Percentiles rank a stretch among this genome's conserved stretches.
Conservation (phyloP, 192 early-diverging fungal species). For the Mycoemilia scoparia region DNA sequence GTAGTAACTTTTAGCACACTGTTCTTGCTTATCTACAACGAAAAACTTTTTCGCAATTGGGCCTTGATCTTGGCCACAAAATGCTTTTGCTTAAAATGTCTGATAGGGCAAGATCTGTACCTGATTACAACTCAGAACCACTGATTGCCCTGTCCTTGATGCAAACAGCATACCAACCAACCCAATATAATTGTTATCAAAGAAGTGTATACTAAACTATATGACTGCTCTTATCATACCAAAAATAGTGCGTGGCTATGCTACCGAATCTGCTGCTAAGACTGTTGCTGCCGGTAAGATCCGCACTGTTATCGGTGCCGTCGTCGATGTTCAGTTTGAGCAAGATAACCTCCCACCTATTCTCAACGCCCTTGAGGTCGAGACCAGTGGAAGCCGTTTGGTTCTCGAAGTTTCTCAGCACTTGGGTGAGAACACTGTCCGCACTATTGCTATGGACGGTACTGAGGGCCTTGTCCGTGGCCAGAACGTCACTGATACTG, state of each 20-base stretch:
- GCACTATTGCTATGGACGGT: constrained; percentile 99
- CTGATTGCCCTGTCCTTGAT: no score
- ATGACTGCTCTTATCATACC: not conserved
- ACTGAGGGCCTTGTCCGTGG: constrained; percentile 95
- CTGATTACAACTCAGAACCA: no score
- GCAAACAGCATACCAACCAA: no score
- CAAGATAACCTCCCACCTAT: constrained; percentile 78
- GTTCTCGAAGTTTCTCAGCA: constrained; percentile 94
- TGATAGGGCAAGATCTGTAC: no score
- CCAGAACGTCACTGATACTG: constrained; percentile 85
- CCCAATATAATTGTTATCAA: no score
- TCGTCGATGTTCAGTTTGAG: constrained; percentile 95
- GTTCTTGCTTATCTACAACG: no score
- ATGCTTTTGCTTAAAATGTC: no score
- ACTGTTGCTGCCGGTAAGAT: constrained; percentile 50
- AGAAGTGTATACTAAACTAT: no score
- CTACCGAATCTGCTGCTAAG: constrained; percentile 31
- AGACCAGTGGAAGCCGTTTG: constrained; percentile 59
- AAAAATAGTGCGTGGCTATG: constrained; percentile 35
- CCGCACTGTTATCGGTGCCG: constrained; percentile 92
- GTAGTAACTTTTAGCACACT: no score
- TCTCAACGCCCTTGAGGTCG: constrained; percentile 90
- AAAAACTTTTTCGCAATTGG: no score
- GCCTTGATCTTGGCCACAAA: no score
- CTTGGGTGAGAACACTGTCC: constrained; percentile 95